Percentiles rank a stretch among this genome's conserved stretches.
Conservation (phyloP, 371 early-diverging fungal genomes). For the Lichtheimia ornata region DNA sequence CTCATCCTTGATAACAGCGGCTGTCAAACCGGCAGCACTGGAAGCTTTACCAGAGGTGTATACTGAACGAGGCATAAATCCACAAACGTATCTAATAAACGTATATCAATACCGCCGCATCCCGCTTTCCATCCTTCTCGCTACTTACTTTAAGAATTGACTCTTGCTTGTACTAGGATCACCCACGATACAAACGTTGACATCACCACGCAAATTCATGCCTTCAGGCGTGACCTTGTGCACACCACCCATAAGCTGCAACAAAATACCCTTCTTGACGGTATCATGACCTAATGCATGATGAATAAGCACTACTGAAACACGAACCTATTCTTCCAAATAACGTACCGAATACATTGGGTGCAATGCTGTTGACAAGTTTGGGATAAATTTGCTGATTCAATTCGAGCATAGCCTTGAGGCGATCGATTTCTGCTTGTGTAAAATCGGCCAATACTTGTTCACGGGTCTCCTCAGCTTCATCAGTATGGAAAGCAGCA, state of each 20-base stretch:
- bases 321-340: not conserved
- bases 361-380: constrained; percentile 87
- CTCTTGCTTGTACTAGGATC: constrained; percentile 99
- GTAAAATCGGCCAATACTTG: constrained; percentile 67
- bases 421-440: constrained; percentile 74
- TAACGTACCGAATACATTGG: constrained; percentile 88
- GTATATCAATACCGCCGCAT: too few species aligned
- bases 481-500: constrained; percentile 56
- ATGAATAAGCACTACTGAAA: not conserved
- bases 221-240: constrained; percentile 95
- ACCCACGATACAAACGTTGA: constrained; percentile 98
- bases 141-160: constrained; percentile 90
- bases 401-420: constrained; percentile 72
- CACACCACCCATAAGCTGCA: constrained; percentile 97
- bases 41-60: constrained; percentile 99
- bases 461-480: constrained; percentile 58
- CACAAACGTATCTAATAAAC: constrained; percentile 72
- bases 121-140: too few species aligned
- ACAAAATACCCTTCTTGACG: constrained; percentile 96
- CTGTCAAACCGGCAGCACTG: constrained; percentile 99
- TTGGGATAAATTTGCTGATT: constrained; percentile 67
- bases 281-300: constrained; percentile 81
- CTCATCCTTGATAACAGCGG: constrained; percentile 97
- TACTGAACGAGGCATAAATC: constrained; percentile 90
- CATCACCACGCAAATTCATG: constrained; percentile 96